Evolutionary conservation across 345 rosid genomes (phyloP), one percentile per base, ranked within the genome.

Genomic region (Microthlaspi erraticum): DNA sequence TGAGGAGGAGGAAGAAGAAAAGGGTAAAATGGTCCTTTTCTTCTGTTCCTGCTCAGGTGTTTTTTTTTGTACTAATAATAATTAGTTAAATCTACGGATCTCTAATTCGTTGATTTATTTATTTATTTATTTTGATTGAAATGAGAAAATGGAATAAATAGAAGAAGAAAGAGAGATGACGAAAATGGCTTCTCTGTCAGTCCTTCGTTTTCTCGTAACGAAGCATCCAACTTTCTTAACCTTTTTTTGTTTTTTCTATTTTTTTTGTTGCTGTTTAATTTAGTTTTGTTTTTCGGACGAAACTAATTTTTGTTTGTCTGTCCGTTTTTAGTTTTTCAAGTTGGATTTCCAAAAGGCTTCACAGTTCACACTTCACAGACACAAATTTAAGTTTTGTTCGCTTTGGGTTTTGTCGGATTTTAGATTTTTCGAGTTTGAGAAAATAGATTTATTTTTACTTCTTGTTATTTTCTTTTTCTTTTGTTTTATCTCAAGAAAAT

Each of bases 21-120:
- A 75, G 74, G 74, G 74, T 53, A 68, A 36, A 26, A 23, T 17
- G 2, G 18, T 75, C 78, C 78, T 68, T 75, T 68, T 68, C 78
- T 75, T 68, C 69, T 50, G 6, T 67, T 67, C 73, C 69, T 67
- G 26, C 78, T 67, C 73, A n/a, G 14, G 8, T 49, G 39, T 26
- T 12, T 65, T 33, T 14, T 20, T 19, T 37, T 18, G 29, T 32
- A n/a, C n/a, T n/a, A 5, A 49, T 6, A 13, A 13, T 19, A 7
- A 32, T 42, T 53, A 54, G 33, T 36, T 49, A 37, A 41, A 57
- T 32, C 62, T 54, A 55, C 18, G n/a, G 6, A 42, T 37, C 9
- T 16, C 61, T 66, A 43, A 10, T 68, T 13, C 2, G 5, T 18
- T 65, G 9, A 56, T 26, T 57, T 68, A 19, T 55, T 55, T 34